A percentile compares a stretch with the other conserved stretches of the same genome.
These are phyloP conservation scores for Aphanomyces stellatus DNA, from an alignment of 352 stramenopile species.

Conservation along the genomic window DNA sequence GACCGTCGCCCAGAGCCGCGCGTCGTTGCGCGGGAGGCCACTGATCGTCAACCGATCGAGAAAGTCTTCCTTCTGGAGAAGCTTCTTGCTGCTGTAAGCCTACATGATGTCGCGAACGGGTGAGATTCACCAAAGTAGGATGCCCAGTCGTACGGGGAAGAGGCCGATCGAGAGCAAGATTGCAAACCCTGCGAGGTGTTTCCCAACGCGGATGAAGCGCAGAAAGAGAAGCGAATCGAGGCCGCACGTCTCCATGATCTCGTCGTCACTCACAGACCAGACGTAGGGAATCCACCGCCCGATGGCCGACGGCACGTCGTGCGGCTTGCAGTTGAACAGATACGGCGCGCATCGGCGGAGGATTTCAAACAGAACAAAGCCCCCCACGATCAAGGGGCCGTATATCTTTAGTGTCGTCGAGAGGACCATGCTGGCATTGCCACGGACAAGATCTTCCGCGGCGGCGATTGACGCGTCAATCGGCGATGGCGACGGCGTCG, in stretches of 20 bases:
- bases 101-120: background rate
- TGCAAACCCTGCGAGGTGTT: constrained; percentile 52
- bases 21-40: constrained; percentile 29
- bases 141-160: constrained; percentile 55
- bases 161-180: constrained; percentile 46
- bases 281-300: constrained; percentile 58
- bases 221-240: constrained; percentile 68
- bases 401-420: constrained; percentile 27
- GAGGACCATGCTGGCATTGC: background rate
- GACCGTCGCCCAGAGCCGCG: constrained; percentile 53
- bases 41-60: constrained; percentile 16
- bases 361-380: constrained; percentile 51
- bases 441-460: background rate
- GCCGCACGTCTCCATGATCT: constrained; percentile 50
- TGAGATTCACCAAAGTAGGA: too few species aligned
- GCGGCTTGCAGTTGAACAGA: constrained; percentile 43
- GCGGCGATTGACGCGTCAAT: background rate
- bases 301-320: constrained; percentile 29
- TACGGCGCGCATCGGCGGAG: constrained; percentile 35
- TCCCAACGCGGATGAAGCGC: constrained; percentile 59
- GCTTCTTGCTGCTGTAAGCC: constrained; percentile 14
- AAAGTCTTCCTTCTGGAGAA: background rate
- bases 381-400: constrained; percentile 46
- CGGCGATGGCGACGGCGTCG: background rate
- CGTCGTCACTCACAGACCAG: constrained; percentile 39